Evolutionary conservation across 148 eudicot species (phyloP).

Genomic region (Dianthus caryophyllus): DNA sequence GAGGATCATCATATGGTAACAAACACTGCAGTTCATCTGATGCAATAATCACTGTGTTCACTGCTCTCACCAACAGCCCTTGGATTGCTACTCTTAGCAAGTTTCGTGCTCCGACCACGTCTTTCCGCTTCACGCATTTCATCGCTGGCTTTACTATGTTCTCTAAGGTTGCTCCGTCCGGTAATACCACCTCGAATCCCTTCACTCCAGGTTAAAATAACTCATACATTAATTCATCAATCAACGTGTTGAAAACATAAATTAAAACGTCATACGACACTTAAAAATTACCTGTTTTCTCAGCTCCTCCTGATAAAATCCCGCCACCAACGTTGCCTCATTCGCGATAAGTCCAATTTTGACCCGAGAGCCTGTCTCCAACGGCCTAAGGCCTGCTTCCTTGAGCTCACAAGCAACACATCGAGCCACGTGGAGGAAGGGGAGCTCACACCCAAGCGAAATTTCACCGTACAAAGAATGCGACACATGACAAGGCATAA

Average conservation of each 20-base stretch:
- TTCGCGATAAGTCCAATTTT: conserved; percentile 47
- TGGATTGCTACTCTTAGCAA: conserved; percentile 56
- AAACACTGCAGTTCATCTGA: conserved; percentile 50
- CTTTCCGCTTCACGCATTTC: conserved; percentile 42
- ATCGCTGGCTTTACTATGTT: conserved; percentile 44
- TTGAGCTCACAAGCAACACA: conserved; percentile 46
- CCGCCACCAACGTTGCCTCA: conserved; percentile 29
- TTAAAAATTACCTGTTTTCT: conserved; percentile 39
- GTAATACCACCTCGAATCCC: conserved; percentile 62
- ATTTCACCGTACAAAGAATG: conserved; percentile 45
- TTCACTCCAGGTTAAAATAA: no score
- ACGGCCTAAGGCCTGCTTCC: conserved; percentile 45
- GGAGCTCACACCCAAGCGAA: conserved; percentile 36
- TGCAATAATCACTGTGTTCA: conserved; percentile 51
- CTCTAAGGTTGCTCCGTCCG: conserved; percentile 58
- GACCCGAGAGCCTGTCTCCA: conserved; percentile 46
- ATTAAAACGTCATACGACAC: no score
- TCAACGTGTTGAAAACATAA: no score
- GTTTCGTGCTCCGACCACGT: conserved; percentile 54
- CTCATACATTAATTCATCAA: no score
- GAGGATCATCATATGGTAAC: conserved; percentile 56
- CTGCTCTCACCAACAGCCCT: conserved; percentile 49
- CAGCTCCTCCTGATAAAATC: conserved; percentile 41
- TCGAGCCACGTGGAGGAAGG: conserved; percentile 42
- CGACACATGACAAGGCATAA: no score